Evolutionary conservation across 2,329 filamentous ascomycete genomes (phyloP).

Genomic region (Trichophyton mentagrophytes): DNA sequence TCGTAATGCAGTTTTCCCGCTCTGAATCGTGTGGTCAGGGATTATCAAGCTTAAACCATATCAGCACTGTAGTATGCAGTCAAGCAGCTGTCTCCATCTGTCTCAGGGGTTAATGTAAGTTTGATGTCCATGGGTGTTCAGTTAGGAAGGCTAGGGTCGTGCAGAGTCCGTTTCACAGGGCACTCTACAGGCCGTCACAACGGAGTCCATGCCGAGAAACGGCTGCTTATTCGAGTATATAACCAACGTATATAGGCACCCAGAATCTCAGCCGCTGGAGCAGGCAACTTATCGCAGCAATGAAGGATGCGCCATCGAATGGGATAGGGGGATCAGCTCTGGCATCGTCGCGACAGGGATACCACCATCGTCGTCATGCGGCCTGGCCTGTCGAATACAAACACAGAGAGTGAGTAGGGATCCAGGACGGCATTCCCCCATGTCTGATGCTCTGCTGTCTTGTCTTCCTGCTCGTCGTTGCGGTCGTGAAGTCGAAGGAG

Average conservation of each 20-base stretch:
- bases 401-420: background rate
- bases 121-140: background rate
- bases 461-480: background rate
- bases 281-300: background rate
- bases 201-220: background rate
- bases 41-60: background rate
- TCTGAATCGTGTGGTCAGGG: background rate
- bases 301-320: background rate
- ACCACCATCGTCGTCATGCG: background rate
- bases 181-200: too few species aligned
- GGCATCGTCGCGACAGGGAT: background rate
- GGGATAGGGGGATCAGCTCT: background rate
- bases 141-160: background rate
- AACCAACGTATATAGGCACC: background rate
- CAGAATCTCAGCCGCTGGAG: background rate
- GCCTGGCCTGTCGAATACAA: background rate
- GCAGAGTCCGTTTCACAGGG: too few species aligned
- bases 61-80: too few species aligned
- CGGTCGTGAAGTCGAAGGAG: background rate
- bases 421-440: background rate
- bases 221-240: background rate
- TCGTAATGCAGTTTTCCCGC: background rate
- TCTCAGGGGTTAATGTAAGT: background rate
- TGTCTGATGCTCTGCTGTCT: background rate
- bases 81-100: too few species aligned